Evolutionary conservation across 1,284 basidiomycete genomes (phyloP), one percentile per base, ranked within the genome.

Genomic region (Rhodotorula sp.): DNA sequence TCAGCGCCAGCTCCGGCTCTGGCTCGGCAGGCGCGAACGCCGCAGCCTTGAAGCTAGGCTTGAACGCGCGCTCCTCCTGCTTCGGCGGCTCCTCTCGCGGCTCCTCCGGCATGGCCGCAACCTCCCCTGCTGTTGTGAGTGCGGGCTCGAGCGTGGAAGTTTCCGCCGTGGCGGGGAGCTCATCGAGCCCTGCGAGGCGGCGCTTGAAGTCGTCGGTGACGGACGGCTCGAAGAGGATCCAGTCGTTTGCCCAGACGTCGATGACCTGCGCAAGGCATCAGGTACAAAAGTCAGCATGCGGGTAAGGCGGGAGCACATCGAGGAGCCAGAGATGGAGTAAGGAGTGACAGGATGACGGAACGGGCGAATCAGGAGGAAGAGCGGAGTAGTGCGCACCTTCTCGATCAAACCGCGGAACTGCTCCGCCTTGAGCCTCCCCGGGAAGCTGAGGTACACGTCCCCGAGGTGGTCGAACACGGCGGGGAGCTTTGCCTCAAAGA

Each of bases 391-490:
- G 21, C 74, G 29, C 48, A 72, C 74, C 55, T 69, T 73, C 59
- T 68, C 68, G 64, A 97, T 91, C 81, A 96, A 92, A 73, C 89
- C 90, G 83, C 91, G 94, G 85, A 97, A 97, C 2, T 90, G 90
- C 77, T 96, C 92, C 25, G 94, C 94, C 12, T 93, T 94, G 79
- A 97, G 93, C 56, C 91, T 86, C 6, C 94, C 94, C 1, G 92
- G 91, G 79, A 97, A 92, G 34, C 91, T 92, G 72, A 92, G 89
- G 80, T 96, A 93, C 61, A 97, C 92, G 53, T 88, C 89, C n/a
- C 90, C 90, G 56, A 97, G 85, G 81, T 97, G 94, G 79, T 95
- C 93, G 79, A 97, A 97, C 21, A 96, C 92, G 51, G 90, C 86
- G 22, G 91, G 91, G 2, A 97, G 86, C 36, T 91, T 86, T 22